phyloP scores from a whole-genome alignment of 192 early-diverging fungal genomes.

The Oehlia diaphana region DNA sequence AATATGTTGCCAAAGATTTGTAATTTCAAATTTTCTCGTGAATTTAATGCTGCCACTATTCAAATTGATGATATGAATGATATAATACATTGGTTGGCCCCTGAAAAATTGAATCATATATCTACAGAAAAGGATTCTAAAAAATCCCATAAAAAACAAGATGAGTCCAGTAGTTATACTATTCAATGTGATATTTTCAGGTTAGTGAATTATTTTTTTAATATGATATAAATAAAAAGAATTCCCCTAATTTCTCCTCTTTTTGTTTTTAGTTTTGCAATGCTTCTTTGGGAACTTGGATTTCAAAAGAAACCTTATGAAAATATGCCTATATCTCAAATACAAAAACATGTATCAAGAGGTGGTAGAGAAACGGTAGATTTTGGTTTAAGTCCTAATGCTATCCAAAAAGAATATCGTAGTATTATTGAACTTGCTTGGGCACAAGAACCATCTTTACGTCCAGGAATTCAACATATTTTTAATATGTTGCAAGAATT shows the following conservation, averaged over 20 bases:
- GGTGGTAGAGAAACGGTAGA: conserved; percentile 7
- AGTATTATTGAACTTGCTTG: neutral
- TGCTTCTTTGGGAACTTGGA: conserved; percentile 12
- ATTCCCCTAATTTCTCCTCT: too few species aligned
- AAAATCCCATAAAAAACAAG: too few species aligned
- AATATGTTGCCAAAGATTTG: neutral
- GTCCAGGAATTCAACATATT: neutral
- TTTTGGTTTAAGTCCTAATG: neutral
- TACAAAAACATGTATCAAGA: conserved; percentile 10
- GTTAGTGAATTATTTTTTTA: neutral
- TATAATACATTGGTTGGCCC: conserved; percentile 24
- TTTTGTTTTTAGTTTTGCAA: conserved; percentile 14
- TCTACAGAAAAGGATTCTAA: too few species aligned
- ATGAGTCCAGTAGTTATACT: conserved; percentile 5
- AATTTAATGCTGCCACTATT: neutral
- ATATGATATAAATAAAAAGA: too few species aligned
- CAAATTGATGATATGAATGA: conserved; percentile 11
- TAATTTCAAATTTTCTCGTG: conserved; percentile 21
- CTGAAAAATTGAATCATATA: conserved; percentile 15
- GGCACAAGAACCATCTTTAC: conserved; percentile 6
- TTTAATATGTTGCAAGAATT: neutral
- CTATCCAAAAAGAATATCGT: neutral
- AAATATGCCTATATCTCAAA: neutral
- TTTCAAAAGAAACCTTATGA: conserved; percentile 14
- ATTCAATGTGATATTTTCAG: conserved; percentile 27